Conservation (phyloP, 306 rosid species). For the Cucumis sativus region Cucumber_9930_V3 NC_026658.2:24157501-24158000, state of each 20-base stretch:
- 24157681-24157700: conserved; percentile 63
- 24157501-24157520: not conserved
- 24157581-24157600: not conserved
- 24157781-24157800: conserved; percentile 4
- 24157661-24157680: conserved; percentile 87
- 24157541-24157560: not conserved
- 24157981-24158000: not conserved
- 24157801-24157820: not conserved
- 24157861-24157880: conserved; percentile 63
- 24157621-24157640: not conserved
- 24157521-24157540: not conserved
- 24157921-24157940: conserved; percentile 78
- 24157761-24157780: not conserved
- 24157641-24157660: conserved; percentile 6
- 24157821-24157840: not conserved
- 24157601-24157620: not conserved
- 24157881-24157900: conserved; percentile 85
- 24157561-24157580: not conserved
- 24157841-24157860: conserved; percentile 55
- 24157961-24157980: conserved; percentile 80
- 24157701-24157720: conserved; percentile 97
- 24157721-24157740: conserved; percentile 90
- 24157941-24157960: conserved; percentile 79
- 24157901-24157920: conserved; percentile 93
- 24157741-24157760: conserved; percentile 49